phyloP scores from a whole-genome alignment of 768 basidiomycete species.

The Russula lepida region DNA sequence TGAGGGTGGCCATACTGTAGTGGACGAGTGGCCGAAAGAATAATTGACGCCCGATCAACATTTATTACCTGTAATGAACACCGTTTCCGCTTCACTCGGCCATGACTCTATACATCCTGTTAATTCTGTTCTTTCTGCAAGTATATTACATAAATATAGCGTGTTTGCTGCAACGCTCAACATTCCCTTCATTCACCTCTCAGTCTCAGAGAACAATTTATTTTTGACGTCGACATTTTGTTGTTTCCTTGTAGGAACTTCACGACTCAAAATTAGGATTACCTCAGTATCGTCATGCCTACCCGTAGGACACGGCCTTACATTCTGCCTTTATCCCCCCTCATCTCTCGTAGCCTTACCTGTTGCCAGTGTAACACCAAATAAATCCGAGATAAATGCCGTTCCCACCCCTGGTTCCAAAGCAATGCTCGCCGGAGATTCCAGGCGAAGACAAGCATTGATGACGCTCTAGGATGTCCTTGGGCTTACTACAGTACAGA shows the following conservation, averaged over 20 bases:
- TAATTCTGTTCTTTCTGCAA: too few species aligned
- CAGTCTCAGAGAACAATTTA: neutral
- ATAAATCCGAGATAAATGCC: constrained; percentile 5
- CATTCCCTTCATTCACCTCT: neutral
- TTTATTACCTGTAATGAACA: too few species aligned
- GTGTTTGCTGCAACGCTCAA: too few species aligned
- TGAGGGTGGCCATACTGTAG: constrained; percentile 18
- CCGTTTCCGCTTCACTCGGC: too few species aligned
- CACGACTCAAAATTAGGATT: neutral
- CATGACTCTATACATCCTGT: too few species aligned
- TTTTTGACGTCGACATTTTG: neutral
- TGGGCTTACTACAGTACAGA: constrained; percentile 36
- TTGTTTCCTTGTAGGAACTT: neutral
- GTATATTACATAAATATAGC: neutral
- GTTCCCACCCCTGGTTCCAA: neutral
- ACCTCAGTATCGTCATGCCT: neutral
- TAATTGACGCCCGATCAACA: neutral
- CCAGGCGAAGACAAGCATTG: constrained; percentile 37
- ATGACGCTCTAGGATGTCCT: constrained; percentile 41
- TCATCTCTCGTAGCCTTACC: neutral
- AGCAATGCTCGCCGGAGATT: neutral
- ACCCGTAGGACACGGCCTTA: constrained; percentile 1
- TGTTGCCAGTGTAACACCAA: neutral
- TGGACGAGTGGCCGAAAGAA: neutral
- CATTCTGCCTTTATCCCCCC: neutral